A percentile compares a stretch with the other conserved stretches of the same genome.
Conservation (phyloP, 2,329 filamentous ascomycete species). For the Exophiala calicioides region DNA sequence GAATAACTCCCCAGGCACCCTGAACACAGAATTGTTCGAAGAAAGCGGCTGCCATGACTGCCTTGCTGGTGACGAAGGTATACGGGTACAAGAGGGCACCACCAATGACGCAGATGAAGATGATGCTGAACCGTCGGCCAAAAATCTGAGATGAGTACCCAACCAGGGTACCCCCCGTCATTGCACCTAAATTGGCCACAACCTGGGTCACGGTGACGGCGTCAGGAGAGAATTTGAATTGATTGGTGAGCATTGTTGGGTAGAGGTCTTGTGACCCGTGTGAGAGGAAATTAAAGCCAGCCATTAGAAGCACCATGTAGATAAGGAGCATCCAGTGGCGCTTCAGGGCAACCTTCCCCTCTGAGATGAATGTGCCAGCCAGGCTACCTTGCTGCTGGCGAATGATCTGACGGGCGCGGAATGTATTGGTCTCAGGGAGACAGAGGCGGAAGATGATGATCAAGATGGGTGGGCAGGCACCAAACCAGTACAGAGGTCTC, state of each 20-base stretch:
- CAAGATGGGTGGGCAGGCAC: constrained; percentile 73
- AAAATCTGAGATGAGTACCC: constrained; percentile 70
- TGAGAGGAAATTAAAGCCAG: constrained; percentile 84
- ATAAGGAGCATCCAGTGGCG: constrained; percentile 77
- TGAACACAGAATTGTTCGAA: constrained; percentile 81
- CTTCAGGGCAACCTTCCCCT: constrained; percentile 76
- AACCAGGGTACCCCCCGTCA: constrained; percentile 66
- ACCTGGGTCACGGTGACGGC: constrained; percentile 70
- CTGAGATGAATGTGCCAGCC: constrained; percentile 67
- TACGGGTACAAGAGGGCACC: constrained; percentile 83
- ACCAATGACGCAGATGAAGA: constrained; percentile 64
- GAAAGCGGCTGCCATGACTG: constrained; percentile 76
- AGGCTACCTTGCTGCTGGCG: constrained; percentile 62
- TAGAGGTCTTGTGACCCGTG: constrained; percentile 62
- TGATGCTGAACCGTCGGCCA: constrained; percentile 68
- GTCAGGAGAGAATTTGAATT: constrained; percentile 57
- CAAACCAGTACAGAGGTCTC: constrained; percentile 89
- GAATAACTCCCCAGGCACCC: constrained; percentile 75
- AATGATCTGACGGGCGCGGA: constrained; percentile 63
- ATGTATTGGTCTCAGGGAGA: constrained; percentile 77
- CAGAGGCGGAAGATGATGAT: constrained; percentile 77
- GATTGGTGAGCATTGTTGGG: constrained; percentile 60
- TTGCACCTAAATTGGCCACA: constrained; percentile 70
- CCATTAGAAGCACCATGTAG: constrained; percentile 85
- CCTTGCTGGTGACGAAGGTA: constrained; percentile 63